phyloP scores from a whole-genome alignment of 2,329 filamentous ascomycete genomes.

The Colletotrichum falcatum region DNA sequence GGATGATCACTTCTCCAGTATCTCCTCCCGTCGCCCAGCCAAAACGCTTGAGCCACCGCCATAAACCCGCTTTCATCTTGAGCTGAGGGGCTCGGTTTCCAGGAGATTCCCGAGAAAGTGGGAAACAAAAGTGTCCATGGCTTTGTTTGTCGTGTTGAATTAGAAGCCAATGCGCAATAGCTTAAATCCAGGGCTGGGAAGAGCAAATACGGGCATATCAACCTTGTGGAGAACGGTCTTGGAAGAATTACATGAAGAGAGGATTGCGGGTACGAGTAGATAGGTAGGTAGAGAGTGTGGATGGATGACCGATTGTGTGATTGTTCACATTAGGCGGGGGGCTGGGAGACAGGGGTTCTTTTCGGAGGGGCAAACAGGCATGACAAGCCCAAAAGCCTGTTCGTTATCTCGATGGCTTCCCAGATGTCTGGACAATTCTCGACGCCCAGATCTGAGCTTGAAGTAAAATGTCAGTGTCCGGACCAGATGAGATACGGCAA shows the following conservation, averaged over 20 bases:
- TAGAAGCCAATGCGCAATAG: background rate
- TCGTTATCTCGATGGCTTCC: conserved; percentile 6
- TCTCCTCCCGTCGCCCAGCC: conserved; percentile 39
- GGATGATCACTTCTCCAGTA: conserved; percentile 34
- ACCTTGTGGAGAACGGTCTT: background rate
- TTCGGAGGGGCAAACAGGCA: conserved; percentile 4
- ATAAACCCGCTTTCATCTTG: conserved; percentile 6
- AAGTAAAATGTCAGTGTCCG: background rate
- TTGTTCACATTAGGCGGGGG: conserved; percentile 29
- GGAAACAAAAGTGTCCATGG: conserved; percentile 10
- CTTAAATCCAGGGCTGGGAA: conserved; percentile 15
- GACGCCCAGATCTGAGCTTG: background rate
- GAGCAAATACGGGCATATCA: background rate
- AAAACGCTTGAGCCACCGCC: conserved; percentile 32
- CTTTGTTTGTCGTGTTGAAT: background rate
- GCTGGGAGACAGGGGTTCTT: conserved; percentile 15
- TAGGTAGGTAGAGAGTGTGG: background rate
- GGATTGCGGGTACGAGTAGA: background rate
- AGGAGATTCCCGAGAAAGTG: conserved; percentile 16
- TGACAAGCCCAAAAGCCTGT: background rate
- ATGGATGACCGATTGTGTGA: conserved; percentile 12
- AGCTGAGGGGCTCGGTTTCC: conserved; percentile 25
- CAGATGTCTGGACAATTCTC: background rate
- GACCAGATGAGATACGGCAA: background rate
- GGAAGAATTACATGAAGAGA: conserved; percentile 1